Conservation (phyloP, 2,329 filamentous ascomycete genomes). For the Fusarium proliferatum region DNA sequence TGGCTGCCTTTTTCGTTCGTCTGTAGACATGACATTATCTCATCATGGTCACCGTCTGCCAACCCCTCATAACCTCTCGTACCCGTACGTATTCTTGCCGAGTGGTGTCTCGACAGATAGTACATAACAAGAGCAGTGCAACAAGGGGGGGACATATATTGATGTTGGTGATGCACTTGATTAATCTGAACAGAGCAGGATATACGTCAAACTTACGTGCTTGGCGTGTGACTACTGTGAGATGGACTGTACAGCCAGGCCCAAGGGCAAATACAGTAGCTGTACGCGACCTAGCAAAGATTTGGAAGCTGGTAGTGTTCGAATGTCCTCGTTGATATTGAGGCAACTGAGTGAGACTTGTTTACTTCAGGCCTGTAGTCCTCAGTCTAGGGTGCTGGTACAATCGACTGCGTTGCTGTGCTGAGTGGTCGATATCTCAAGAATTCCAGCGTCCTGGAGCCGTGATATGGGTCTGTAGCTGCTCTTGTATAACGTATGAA, state of each 20-base stretch:
- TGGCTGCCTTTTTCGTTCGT: background rate
- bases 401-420: background rate
- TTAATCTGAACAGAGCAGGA: background rate
- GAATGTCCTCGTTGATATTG: background rate
- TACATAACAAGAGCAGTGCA: background rate
- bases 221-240: background rate
- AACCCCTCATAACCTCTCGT: background rate
- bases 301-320: background rate
- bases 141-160: background rate
- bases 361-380: background rate
- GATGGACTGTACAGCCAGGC: background rate
- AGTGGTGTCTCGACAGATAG: background rate
- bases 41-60: background rate
- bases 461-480: background rate
- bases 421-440: background rate
- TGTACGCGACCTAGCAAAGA: background rate
- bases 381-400: background rate
- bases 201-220: constrained; percentile 25
- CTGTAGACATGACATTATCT: background rate
- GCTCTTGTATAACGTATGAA: background rate
- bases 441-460: background rate
- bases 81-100: background rate
- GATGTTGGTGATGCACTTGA: background rate
- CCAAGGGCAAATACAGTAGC: background rate
- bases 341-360: background rate